phyloP scores from a whole-genome alignment of 2,329 filamentous ascomycete genomes.

The Thielaviopsis populi region DNA sequence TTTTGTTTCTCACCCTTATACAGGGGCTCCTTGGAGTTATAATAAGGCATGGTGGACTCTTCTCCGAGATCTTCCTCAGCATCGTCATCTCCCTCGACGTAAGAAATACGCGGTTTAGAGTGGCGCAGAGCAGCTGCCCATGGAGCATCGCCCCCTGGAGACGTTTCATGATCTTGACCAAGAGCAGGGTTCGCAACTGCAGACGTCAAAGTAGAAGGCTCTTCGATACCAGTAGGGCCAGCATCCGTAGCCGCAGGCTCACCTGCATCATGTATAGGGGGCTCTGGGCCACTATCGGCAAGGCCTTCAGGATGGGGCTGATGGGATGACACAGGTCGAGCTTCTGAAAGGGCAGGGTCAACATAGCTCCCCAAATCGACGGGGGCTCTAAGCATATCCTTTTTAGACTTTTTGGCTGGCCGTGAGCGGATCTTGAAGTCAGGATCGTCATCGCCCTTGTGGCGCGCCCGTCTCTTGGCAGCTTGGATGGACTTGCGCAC shows the following conservation, averaged over 20 bases:
- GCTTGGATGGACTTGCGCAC: constrained; percentile 40
- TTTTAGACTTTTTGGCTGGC: constrained; percentile 1
- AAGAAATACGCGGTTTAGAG: constrained; percentile 20
- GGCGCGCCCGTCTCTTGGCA: constrained; percentile 37
- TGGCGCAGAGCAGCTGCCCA: background rate
- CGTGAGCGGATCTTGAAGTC: constrained; percentile 32
- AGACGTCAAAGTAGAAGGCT: too few relatives aligned
- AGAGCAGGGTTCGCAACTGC: background rate
- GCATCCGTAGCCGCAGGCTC: background rate
- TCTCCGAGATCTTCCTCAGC: constrained; percentile 16
- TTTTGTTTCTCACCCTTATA: constrained; percentile 18
- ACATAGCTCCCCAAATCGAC: background rate
- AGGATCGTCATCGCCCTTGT: constrained; percentile 37
- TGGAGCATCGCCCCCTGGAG: background rate
- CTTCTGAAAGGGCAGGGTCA: background rate
- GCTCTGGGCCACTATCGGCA: background rate
- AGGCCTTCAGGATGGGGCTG: background rate
- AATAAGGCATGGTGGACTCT: background rate
- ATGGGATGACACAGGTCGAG: background rate
- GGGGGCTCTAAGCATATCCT: background rate
- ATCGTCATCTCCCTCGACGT: constrained; percentile 20
- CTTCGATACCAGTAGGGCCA: background rate
- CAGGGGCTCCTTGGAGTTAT: background rate
- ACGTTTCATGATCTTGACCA: background rate
- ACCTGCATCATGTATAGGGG: background rate